A percentile compares a stretch with the other conserved stretches of the same genome.
These are phyloP conservation scores for Elaeis oleifera DNA, from an alignment of 202 grass and related monocot species.

Conservation along the genomic window DNA sequence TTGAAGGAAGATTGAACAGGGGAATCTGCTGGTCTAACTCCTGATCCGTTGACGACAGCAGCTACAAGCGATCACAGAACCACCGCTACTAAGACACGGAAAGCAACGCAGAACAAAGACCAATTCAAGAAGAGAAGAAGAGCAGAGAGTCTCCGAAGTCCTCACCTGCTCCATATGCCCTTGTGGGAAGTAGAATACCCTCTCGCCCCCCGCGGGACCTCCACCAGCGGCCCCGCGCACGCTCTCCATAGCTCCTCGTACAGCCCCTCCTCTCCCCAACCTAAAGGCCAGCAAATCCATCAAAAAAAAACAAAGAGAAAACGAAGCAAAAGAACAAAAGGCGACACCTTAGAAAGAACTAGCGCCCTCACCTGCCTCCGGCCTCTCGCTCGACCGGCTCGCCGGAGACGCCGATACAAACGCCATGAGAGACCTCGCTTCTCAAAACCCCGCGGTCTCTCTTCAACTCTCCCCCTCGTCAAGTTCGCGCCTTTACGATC, in stretches of 20 bases:
- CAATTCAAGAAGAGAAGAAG: too few relatives aligned
- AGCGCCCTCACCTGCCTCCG: too few relatives aligned
- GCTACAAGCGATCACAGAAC: constrained; percentile 25
- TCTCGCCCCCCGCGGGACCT: background rate
- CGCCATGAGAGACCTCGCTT: too few relatives aligned
- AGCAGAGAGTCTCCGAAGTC: too few relatives aligned
- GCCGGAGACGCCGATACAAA: too few relatives aligned
- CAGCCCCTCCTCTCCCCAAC: background rate
- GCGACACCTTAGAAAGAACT: too few relatives aligned
- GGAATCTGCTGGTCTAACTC: constrained; percentile 76
- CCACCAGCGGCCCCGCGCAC: constrained; percentile 6
- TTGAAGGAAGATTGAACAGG: constrained; percentile 77
- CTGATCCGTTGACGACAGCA: constrained; percentile 69
- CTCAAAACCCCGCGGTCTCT: too few relatives aligned
- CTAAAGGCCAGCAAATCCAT: background rate
- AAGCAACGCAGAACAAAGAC: background rate
- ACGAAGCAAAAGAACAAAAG: too few relatives aligned
- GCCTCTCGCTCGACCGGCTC: too few relatives aligned
- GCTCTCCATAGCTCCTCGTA: background rate
- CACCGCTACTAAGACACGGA: background rate
- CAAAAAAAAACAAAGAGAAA: too few relatives aligned
- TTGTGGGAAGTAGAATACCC: constrained; percentile 2
- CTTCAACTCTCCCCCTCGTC: too few relatives aligned
- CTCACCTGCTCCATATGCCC: constrained; percentile 50
- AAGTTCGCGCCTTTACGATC: too few relatives aligned